Percentiles rank a stretch among this genome's conserved stretches.
Conservation (phyloP, 2,329 filamentous ascomycete genomes). For the Hymenoscyphus infarciens region DNA sequence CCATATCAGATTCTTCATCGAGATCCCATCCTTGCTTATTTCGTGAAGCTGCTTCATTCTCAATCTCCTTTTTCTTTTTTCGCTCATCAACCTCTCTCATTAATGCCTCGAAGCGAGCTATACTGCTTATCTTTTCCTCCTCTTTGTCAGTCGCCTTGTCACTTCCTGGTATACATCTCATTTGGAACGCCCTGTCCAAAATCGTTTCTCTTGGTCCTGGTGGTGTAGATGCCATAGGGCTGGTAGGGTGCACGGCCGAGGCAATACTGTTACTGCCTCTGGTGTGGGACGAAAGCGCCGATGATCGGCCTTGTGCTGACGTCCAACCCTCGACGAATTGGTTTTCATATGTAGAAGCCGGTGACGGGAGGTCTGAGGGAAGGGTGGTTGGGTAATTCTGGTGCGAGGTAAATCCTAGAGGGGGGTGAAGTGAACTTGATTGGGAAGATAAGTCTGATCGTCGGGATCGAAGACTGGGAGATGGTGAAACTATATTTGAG, state of each 20-base stretch:
- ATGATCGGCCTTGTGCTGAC: constrained; percentile 55
- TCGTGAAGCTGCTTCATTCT: constrained; percentile 6
- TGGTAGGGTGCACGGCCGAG: constrained; percentile 43
- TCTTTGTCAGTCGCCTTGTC: constrained; percentile 46
- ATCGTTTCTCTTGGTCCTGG: constrained; percentile 61
- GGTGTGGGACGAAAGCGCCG: constrained; percentile 52
- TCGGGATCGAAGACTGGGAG: constrained; percentile 58
- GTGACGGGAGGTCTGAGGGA: constrained; percentile 55
- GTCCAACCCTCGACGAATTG: constrained; percentile 61
- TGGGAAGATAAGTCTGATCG: constrained; percentile 56
- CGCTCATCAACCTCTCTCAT: constrained; percentile 58
- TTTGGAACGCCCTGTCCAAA: constrained; percentile 62
- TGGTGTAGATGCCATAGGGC: constrained; percentile 36
- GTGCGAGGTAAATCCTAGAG: constrained; percentile 47
- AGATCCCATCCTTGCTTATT: constrained; percentile 32
- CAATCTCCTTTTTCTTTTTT: constrained; percentile 31
- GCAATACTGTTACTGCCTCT: constrained; percentile 53
- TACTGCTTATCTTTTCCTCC: constrained; percentile 60
- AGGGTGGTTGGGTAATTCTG: constrained; percentile 50
- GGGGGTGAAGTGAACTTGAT: constrained; percentile 36
- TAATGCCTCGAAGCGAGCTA: constrained; percentile 62
- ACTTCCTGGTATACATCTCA: constrained; percentile 59
- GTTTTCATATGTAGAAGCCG: constrained; percentile 52
- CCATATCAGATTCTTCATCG: constrained; percentile 34
- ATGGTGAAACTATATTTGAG: constrained; percentile 52